Evolutionary conservation across 2,329 filamentous ascomycete genomes (phyloP).

Genomic region (Purpureocillium takamizusanense): DNA sequence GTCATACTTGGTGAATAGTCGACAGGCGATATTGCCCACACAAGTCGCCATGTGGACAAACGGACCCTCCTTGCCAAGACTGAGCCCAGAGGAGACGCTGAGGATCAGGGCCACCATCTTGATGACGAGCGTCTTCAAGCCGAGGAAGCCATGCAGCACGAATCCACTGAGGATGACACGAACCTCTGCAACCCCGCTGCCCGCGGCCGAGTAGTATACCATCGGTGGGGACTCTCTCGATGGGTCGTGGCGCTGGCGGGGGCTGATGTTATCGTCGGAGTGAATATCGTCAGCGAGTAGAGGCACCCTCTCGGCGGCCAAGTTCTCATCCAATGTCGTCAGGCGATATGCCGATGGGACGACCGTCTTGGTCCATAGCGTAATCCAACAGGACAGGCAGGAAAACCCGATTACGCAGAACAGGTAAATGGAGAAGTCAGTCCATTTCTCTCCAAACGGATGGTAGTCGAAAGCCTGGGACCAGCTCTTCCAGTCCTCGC

Average conservation of each 20-base stretch:
- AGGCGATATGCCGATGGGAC: constrained; percentile 84
- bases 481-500: constrained; percentile 49
- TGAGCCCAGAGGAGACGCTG: constrained; percentile 86
- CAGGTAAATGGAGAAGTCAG: constrained; percentile 74
- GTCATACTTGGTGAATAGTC: constrained; percentile 90
- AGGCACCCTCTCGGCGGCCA: constrained; percentile 55
- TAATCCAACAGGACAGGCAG: constrained; percentile 65
- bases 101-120: constrained; percentile 79
- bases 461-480: constrained; percentile 36
- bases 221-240: constrained; percentile 51
- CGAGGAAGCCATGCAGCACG: constrained; percentile 90
- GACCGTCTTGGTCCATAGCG: constrained; percentile 84
- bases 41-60: constrained; percentile 97
- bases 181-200: constrained; percentile 93
- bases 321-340: constrained; percentile 84
- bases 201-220: constrained; percentile 92
- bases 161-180: constrained; percentile 98
- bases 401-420: constrained; percentile 62
- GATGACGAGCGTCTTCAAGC: constrained; percentile 74
- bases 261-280: constrained; percentile 35
- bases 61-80: constrained; percentile 87
- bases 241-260: constrained; percentile 26
- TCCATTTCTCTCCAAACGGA: constrained; percentile 44
- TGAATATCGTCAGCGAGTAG: constrained; percentile 28
- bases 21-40: constrained; percentile 89